Conservation (phyloP, 2,329 filamentous ascomycete genomes). For the Daldinia eschscholtzii region DNA sequence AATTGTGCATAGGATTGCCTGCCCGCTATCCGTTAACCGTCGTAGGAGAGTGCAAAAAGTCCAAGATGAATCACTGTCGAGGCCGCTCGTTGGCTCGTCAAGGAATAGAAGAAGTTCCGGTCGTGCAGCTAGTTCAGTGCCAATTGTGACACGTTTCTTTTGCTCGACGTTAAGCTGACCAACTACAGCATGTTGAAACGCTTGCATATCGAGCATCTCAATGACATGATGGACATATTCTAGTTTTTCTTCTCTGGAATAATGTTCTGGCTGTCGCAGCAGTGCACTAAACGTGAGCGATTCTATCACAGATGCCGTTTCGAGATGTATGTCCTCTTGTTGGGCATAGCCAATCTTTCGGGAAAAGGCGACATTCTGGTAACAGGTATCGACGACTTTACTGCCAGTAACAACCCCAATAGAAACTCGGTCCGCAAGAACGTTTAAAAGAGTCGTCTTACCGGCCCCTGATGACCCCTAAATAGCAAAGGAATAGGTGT, state of each 20-base stretch:
- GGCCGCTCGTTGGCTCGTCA: constrained; percentile 90
- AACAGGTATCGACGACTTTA: neutral
- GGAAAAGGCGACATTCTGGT: constrained; percentile 75
- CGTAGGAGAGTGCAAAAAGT: constrained; percentile 85
- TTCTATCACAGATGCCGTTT: constrained; percentile 87
- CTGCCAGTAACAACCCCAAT: constrained; percentile 70
- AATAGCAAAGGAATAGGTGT: neutral
- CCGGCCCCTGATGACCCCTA: constrained; percentile 84
- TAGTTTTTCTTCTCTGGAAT: constrained; percentile 78
- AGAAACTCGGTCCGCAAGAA: constrained; percentile 82
- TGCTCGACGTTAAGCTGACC: constrained; percentile 70
- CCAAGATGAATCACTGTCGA: constrained; percentile 91
- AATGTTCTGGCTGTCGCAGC: constrained; percentile 79
- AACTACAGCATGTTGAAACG: constrained; percentile 56
- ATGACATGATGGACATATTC: constrained; percentile 89
- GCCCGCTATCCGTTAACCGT: constrained; percentile 85
- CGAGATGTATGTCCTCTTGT: constrained; percentile 88
- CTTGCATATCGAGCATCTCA: constrained; percentile 85
- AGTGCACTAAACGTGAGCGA: constrained; percentile 85
- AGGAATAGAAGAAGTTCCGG: constrained; percentile 81
- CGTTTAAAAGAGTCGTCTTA: constrained; percentile 89
- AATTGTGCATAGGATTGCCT: constrained; percentile 91
- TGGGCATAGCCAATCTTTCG: constrained; percentile 91
- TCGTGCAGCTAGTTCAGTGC: constrained; percentile 92
- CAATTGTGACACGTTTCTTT: constrained; percentile 83